Conservation (phyloP, 345 rosid species). For the Corchorus capsularis region DNA sequence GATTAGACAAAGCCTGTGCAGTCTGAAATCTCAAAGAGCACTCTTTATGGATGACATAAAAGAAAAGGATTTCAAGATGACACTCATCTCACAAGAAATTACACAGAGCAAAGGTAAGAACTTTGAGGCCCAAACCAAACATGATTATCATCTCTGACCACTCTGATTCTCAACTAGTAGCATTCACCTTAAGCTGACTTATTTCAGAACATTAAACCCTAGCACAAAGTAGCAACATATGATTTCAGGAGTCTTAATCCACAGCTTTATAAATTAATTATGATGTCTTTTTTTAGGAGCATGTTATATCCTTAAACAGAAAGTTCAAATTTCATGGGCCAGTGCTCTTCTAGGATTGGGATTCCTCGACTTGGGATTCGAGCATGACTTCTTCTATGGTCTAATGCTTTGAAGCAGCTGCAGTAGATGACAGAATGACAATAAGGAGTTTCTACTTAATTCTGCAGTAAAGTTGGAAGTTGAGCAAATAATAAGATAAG, state of each 20-base stretch:
- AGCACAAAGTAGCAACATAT: neutral
- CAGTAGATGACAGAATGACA: constrained; percentile 7
- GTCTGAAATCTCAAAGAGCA: constrained; percentile 39
- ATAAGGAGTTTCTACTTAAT: neutral
- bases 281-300: constrained; percentile 41
- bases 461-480: neutral
- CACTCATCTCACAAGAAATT: constrained; percentile 23
- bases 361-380: constrained; percentile 50
- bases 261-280: constrained; percentile 15
- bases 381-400: constrained; percentile 70
- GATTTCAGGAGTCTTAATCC: constrained; percentile 4
- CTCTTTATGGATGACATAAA: constrained; percentile 26
- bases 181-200: constrained; percentile 10
- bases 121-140: constrained; percentile 16
- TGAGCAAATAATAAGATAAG: neutral
- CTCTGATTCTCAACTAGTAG: constrained; percentile 22
- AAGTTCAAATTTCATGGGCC: constrained; percentile 36
- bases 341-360: constrained; percentile 63
- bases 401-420: constrained; percentile 42
- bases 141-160: neutral
- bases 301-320: constrained; percentile 34
- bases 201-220: constrained; percentile 8
- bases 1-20: constrained; percentile 13
- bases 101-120: constrained; percentile 43
- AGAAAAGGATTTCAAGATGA: constrained; percentile 23